Conservation (phyloP, 805 yeast species). For the Suhomyces sp. region DNA sequence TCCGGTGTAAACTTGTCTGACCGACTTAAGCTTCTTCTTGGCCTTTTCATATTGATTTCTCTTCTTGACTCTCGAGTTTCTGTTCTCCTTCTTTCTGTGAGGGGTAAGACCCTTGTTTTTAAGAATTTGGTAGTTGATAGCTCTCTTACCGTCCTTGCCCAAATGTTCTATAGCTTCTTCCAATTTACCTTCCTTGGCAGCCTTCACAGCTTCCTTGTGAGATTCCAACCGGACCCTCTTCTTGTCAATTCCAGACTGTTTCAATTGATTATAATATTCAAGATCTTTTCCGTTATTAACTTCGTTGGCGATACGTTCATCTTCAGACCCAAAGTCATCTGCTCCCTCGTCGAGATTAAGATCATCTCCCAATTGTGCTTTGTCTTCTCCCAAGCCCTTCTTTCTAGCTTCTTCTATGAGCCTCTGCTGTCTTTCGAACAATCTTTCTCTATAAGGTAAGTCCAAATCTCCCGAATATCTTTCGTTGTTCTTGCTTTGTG, state of each 20-base stretch:
- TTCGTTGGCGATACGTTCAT: constrained; percentile 41
- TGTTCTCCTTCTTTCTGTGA: constrained; percentile 85
- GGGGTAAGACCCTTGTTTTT: constrained; percentile 97
- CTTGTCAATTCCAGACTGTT: constrained; percentile 45
- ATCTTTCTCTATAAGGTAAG: constrained; percentile 86
- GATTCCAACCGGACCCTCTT: constrained; percentile 58
- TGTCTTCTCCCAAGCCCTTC: constrained; percentile 59
- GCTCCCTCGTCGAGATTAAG: constrained; percentile 47
- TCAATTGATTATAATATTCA: constrained; percentile 59
- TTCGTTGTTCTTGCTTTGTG: constrained; percentile 59
- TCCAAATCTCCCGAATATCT: constrained; percentile 80
- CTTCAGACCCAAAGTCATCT: constrained; percentile 32
- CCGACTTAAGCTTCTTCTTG: constrained; percentile 86
- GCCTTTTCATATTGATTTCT: constrained; percentile 95
- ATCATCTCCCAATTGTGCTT: constrained; percentile 53
- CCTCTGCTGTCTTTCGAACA: constrained; percentile 86
- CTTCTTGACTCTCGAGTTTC: constrained; percentile 97
- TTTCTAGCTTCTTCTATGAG: constrained; percentile 83
- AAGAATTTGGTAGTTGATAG: constrained; percentile 88
- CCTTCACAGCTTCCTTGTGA: constrained; percentile 68
- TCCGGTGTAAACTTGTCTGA: constrained; percentile 84
- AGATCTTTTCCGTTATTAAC: constrained; percentile 50
- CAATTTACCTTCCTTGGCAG: constrained; percentile 82
- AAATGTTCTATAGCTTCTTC: constrained; percentile 66
- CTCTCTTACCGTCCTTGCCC: constrained; percentile 87